These are phyloP conservation scores for Pseudocercospora vitis DNA, from an alignment of 2,329 filamentous ascomycete species.

Conservation along the genomic window DNA sequence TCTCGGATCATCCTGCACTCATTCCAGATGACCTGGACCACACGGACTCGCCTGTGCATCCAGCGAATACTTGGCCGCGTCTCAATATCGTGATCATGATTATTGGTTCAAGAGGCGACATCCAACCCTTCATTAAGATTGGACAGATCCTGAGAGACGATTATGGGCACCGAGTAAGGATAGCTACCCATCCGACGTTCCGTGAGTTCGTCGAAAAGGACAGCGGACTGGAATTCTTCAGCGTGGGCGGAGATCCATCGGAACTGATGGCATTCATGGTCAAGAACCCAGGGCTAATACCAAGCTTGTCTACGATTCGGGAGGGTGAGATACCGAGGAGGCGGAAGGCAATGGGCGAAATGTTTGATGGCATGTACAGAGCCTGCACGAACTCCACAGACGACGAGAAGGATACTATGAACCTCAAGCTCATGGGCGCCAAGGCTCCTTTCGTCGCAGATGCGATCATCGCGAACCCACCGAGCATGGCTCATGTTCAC, in stretches of 20 bases:
- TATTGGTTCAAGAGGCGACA: slow-evolving; percentile 76
- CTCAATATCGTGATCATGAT: slow-evolving; percentile 83
- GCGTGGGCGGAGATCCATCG: slow-evolving; percentile 73
- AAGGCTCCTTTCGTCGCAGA: slow-evolving; percentile 67
- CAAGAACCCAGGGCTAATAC: slow-evolving; percentile 76
- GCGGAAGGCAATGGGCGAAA: slow-evolving; percentile 71
- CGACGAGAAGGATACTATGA: slow-evolving; percentile 61
- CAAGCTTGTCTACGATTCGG: slow-evolving; percentile 69
- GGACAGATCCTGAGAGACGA: slow-evolving; percentile 70
- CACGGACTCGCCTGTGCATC: slow-evolving; percentile 31
- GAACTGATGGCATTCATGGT: slow-evolving; percentile 90
- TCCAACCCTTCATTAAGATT: slow-evolving; percentile 76
- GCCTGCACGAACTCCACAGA: slow-evolving; percentile 74
- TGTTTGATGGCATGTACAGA: slow-evolving; percentile 82
- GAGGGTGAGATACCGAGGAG: slow-evolving; percentile 70
- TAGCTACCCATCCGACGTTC: slow-evolving; percentile 77
- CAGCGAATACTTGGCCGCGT: slow-evolving; percentile 42
- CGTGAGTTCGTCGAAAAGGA: slow-evolving; percentile 73
- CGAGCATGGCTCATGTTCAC: slow-evolving; percentile 74
- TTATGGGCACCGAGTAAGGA: slow-evolving; percentile 71
- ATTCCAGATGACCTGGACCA: slow-evolving; percentile 26
- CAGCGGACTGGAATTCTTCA: slow-evolving; percentile 75
- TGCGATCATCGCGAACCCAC: slow-evolving; percentile 83
- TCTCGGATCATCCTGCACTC: slow-evolving; percentile 19
- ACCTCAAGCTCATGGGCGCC: slow-evolving; percentile 64